phyloP scores from a whole-genome alignment of 1,284 basidiomycete species.

The Austroboletus olivaceoglutinosus region DNA sequence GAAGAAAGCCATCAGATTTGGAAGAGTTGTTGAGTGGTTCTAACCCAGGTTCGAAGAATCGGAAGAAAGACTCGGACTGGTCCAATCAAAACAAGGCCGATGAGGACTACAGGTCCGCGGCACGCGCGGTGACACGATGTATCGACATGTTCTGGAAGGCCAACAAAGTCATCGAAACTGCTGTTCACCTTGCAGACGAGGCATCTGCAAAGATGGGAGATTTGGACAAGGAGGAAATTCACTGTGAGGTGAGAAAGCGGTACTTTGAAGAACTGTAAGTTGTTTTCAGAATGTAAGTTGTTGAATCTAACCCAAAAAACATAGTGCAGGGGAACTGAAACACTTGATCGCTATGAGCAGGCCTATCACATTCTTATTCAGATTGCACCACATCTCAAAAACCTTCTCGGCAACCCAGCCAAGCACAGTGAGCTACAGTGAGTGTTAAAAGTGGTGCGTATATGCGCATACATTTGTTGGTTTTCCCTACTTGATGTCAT shows the following conservation, averaged over 20 bases:
- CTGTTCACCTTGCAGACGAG: neutral
- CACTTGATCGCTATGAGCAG: neutral
- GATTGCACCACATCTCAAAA: neutral
- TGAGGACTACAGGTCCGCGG: no score
- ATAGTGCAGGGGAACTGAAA: neutral
- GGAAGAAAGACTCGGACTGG: no score
- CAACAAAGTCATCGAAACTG: neutral
- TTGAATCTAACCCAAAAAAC: neutral
- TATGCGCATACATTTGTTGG: neutral
- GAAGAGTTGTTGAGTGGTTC: no score
- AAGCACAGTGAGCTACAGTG: neutral
- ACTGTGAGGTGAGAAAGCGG: neutral
- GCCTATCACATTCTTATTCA: neutral
- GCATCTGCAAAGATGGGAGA: neutral
- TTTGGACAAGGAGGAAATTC: neutral
- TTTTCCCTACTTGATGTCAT: neutral
- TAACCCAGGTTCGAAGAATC: no score
- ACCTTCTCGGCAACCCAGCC: neutral
- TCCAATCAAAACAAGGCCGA: no score
- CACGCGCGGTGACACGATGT: no score
- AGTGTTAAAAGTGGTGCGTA: neutral
- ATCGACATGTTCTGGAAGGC: neutral
- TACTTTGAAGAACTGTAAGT: no score
- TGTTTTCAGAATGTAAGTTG: no score
- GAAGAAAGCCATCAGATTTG: no score